These are phyloP conservation scores for Skeletonema potamos DNA, from an alignment of 108 stramenopile genomes.

Conservation along the genomic window DNA sequence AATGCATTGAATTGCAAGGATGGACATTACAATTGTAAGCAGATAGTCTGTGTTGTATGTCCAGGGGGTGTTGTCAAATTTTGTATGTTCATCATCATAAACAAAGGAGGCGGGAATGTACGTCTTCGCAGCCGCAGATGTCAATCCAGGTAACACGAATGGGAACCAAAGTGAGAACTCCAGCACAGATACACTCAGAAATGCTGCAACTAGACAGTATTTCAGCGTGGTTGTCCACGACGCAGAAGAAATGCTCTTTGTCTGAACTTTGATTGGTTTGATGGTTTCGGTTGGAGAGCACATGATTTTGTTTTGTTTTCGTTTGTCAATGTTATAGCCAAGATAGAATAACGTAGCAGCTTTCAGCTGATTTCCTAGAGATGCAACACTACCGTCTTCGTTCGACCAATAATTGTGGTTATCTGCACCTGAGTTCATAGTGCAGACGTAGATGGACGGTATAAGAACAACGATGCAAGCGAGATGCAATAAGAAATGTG, in stretches of 20 bases:
- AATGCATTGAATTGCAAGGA: slow-evolving; percentile 24
- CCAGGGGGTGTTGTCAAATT: slow-evolving; percentile 79
- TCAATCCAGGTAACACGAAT: slow-evolving; percentile 55
- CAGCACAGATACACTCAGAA: not conserved
- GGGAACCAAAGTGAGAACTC: slow-evolving; percentile 37
- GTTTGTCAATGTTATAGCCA: not conserved
- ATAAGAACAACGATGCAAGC: not conserved
- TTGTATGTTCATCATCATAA: slow-evolving; percentile 51
- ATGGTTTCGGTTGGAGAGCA: not conserved
- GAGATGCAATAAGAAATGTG: not conserved
- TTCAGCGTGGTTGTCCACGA: not conserved
- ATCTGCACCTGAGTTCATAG: not conserved
- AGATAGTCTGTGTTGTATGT: slow-evolving; percentile 87
- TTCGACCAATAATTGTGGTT: not conserved
- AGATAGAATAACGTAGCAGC: not conserved
- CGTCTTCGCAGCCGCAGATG: slow-evolving; percentile 45
- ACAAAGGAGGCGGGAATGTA: slow-evolving; percentile 55
- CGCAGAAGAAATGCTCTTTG: not conserved
- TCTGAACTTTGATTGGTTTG: not conserved
- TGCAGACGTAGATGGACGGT: not conserved
- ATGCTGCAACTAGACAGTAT: not conserved
- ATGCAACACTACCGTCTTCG: not conserved
- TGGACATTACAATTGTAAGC: slow-evolving; percentile 60
- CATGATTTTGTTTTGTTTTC: not conserved
- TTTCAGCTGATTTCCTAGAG: not conserved